These are phyloP conservation scores for Pyrenophora tritici-repentis DNA, from an alignment of 2,329 filamentous ascomycete species.

Conservation along the genomic window DNA sequence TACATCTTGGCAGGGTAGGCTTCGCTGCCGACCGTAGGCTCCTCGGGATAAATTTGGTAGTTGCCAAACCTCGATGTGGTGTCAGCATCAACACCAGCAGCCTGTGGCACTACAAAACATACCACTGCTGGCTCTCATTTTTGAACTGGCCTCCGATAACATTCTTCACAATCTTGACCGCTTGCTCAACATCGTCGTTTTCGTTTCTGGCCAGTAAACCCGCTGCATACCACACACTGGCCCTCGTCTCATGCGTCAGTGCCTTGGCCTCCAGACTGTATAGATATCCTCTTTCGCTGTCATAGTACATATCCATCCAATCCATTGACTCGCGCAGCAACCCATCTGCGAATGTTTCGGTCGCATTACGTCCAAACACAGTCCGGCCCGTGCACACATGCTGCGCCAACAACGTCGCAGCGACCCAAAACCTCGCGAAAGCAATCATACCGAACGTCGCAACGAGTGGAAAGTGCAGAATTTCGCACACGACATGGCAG, in stretches of 20 bases:
- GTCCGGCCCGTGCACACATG: conserved; percentile 10
- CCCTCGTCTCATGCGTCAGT: conserved; percentile 61
- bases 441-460: conserved; percentile 10
- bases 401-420: conserved; percentile 14
- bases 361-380: conserved; percentile 23
- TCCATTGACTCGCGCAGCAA: conserved; percentile 56
- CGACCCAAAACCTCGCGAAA: conserved; percentile 15
- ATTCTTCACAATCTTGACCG: conserved; percentile 60
- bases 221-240: conserved; percentile 63
- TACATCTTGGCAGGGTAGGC: conserved; percentile 59
- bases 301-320: conserved; percentile 62
- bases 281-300: conserved; percentile 58
- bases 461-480: not conserved
- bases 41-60: conserved; percentile 61
- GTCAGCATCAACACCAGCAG: not conserved
- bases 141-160: conserved; percentile 61
- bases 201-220: conserved; percentile 62
- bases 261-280: conserved; percentile 57
- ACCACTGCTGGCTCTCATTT: conserved; percentile 61
- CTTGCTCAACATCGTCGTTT: conserved; percentile 55
- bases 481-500: not conserved
- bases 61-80: conserved; percentile 49
- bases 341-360: conserved; percentile 18
- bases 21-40: conserved; percentile 60
- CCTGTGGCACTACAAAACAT: conserved; percentile 15